A percentile compares a stretch with the other conserved stretches of the same genome.
Conservation (phyloP, 1,284 basidiomycete genomes). For the Heterobasidion occidentale region DNA sequence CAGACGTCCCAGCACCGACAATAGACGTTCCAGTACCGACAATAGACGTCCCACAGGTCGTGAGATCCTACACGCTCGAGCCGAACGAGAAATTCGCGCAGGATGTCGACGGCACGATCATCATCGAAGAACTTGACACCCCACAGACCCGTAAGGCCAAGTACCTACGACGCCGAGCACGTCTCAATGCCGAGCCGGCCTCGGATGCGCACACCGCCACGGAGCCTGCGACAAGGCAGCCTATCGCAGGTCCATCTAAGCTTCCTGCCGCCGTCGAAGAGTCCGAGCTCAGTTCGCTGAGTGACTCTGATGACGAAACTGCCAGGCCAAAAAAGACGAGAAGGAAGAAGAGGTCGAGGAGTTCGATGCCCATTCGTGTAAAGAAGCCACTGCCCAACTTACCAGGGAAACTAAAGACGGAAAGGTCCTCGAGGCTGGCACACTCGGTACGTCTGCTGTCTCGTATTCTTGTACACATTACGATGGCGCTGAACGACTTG, state of each 20-base stretch:
- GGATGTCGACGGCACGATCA: slow-evolving; percentile 34
- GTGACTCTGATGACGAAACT: slow-evolving; percentile 17
- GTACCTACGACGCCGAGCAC: slow-evolving; percentile 20
- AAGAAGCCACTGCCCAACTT: too few species aligned
- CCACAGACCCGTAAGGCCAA: slow-evolving; percentile 56
- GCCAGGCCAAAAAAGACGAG: slow-evolving; percentile 10
- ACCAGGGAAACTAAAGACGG: slow-evolving; percentile 17
- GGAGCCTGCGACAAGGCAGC: neutral
- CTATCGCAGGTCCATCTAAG: neutral
- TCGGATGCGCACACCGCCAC: neutral
- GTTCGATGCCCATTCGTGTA: too few species aligned
- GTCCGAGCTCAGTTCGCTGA: slow-evolving; percentile 25
- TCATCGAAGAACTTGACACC: slow-evolving; percentile 64
- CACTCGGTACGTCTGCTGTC: slow-evolving; percentile 23
- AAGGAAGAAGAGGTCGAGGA: neutral
- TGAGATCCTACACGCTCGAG: slow-evolving; percentile 3
- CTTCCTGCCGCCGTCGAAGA: neutral
- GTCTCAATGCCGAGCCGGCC: neutral
- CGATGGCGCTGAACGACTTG: neutral
- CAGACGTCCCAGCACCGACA: neutral
- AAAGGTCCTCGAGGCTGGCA: slow-evolving; percentile 26
- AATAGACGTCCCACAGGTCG: neutral
- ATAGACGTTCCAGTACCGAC: neutral
- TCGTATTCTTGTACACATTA: neutral
- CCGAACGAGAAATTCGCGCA: slow-evolving; percentile 9